Evolutionary conservation across 2,329 filamentous ascomycete species (phyloP).

Genomic region (Apiospora rasikravindrae): DNA sequence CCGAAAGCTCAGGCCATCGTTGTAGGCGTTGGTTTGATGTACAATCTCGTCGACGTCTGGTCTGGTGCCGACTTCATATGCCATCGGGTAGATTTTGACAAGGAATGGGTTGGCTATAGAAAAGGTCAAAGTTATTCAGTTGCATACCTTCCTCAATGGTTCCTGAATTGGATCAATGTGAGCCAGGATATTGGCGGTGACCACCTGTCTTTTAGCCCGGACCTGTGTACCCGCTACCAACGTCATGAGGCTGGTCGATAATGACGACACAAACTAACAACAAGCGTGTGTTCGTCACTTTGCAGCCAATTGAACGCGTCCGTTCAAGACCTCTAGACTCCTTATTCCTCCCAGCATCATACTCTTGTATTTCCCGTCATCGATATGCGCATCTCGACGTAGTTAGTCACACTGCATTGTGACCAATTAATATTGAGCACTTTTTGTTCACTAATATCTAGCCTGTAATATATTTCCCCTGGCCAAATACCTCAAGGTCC

Average conservation of each 20-base stretch:
- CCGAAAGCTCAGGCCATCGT: background rate
- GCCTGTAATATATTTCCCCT: too few relatives aligned
- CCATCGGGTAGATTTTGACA: background rate
- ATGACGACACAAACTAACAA: background rate
- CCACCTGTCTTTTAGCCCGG: background rate
- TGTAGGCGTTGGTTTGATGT: background rate
- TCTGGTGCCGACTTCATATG: background rate
- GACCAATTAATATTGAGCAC: too few relatives aligned
- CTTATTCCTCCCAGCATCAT: background rate
- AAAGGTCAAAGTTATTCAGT: too few relatives aligned
- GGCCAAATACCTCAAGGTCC: too few relatives aligned
- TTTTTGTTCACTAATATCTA: too few relatives aligned
- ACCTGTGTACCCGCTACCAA: background rate
- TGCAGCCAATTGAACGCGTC: background rate
- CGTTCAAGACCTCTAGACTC: background rate
- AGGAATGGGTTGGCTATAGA: background rate
- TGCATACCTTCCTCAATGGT: accelerated
- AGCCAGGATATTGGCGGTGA: background rate
- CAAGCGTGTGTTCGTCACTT: background rate
- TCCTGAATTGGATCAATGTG: background rate
- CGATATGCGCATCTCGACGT: background rate
- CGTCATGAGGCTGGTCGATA: background rate
- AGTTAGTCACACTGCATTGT: too few relatives aligned
- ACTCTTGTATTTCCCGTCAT: background rate
- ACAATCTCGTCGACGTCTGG: background rate